These are phyloP conservation scores for Citrus australasica DNA, from an alignment of 345 rosid genomes.

Conservation along the genomic window DNA sequence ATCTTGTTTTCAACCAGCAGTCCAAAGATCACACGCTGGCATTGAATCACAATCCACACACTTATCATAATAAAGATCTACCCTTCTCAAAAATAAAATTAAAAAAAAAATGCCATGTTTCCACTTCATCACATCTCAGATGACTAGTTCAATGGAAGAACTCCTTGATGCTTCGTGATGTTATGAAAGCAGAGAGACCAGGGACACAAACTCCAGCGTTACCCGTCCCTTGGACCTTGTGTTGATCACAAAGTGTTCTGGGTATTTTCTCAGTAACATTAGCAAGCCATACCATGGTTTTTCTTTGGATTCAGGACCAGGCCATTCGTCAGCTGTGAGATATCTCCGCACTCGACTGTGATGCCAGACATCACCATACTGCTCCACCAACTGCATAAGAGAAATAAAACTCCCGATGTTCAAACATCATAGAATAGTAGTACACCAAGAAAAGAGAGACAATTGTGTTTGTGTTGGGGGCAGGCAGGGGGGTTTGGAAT, in stretches of 20 bases:
- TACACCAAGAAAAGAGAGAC: not conserved
- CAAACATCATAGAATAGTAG: not conserved
- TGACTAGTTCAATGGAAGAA: not conserved
- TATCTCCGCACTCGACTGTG: conserved; percentile 84
- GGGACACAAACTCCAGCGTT: conserved; percentile 82
- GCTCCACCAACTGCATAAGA: conserved; percentile 63
- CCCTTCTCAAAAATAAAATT: not conserved
- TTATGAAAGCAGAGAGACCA: conserved; percentile 79
- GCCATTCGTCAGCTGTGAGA: conserved; percentile 76
- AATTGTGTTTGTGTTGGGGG: not conserved
- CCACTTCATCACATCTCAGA: not conserved
- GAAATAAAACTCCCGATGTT: not conserved
- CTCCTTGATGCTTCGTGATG: not conserved
- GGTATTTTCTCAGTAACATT: conserved; percentile 80
- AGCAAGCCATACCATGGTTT: conserved; percentile 95
- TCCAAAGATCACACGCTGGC: not conserved
- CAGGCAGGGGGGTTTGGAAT: too few species aligned
- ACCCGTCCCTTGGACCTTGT: conserved; percentile 80
- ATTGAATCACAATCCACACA: not conserved
- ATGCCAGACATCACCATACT: conserved; percentile 78
- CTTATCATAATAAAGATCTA: not conserved
- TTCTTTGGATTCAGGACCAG: conserved; percentile 72
- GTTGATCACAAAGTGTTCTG: conserved; percentile 95
- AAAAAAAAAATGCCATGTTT: not conserved
- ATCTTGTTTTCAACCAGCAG: not conserved